These are phyloP conservation scores for Cryptococcus jaspeensis DNA, from an alignment of 1,284 basidiomycete species.

Conservation along the genomic window DNA sequence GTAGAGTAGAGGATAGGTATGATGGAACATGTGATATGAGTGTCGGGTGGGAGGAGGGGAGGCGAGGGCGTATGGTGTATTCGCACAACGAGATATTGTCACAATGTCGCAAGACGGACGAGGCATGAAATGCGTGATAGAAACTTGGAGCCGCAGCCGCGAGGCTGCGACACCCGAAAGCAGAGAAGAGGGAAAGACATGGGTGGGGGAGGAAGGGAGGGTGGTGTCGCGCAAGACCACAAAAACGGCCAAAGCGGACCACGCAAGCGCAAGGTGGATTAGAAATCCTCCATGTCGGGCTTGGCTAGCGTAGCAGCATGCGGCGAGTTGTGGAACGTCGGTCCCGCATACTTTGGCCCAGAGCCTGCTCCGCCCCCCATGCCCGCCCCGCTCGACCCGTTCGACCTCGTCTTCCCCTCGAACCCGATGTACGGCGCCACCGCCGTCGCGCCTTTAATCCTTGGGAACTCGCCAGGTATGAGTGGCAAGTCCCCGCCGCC, in stretches of 20 bases:
- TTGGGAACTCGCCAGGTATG: constrained; percentile 39
- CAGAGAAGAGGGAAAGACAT: not conserved
- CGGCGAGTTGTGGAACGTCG: constrained; percentile 50
- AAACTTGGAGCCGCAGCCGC: too few species aligned
- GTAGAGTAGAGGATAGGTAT: too few species aligned
- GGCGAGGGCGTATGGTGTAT: not conserved
- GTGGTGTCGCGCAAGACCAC: not conserved
- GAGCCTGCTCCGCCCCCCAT: not conserved
- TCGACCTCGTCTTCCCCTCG: constrained; percentile 1
- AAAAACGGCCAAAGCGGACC: not conserved
- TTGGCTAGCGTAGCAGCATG: constrained; percentile 40
- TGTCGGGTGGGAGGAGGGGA: not conserved
- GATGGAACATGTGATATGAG: not conserved
- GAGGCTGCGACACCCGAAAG: not conserved
- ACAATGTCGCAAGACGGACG: not conserved
- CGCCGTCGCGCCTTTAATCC: constrained; percentile 15
- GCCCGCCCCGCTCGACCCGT: not conserved
- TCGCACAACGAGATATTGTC: not conserved
- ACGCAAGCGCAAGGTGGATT: not conserved
- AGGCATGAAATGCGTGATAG: not conserved
- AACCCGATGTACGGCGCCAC: not conserved
- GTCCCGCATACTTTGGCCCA: constrained; percentile 45
- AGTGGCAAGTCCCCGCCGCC: constrained; percentile 16
- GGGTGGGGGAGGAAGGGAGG: not conserved
- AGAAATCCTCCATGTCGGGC: constrained; percentile 49